A percentile compares a stretch with the other conserved stretches of the same genome.
phyloP scores from a whole-genome alignment of 139 green algal genomes.

The Auxenochlorella pyrenoidosa region DNA sequence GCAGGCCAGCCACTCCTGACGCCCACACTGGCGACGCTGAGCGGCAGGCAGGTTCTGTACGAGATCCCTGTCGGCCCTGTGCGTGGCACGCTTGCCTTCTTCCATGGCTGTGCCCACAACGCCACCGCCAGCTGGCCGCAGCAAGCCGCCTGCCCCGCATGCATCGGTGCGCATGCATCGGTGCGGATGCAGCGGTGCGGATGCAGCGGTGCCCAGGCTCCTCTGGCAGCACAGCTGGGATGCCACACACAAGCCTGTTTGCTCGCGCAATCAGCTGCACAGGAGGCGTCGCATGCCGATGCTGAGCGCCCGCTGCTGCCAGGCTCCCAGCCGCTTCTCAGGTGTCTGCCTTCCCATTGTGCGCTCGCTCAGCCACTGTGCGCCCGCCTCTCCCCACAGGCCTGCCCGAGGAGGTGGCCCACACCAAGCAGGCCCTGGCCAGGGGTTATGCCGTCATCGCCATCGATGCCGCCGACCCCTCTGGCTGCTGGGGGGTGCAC shows the following conservation, averaged over 20 bases:
- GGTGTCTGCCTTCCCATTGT: too few relatives aligned
- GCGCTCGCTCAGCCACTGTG: too few relatives aligned
- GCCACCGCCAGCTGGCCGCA: conserved; percentile 8
- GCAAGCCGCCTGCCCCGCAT: not conserved
- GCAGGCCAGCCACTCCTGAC: not conserved
- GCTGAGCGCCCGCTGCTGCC: too few relatives aligned
- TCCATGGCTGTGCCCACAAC: conserved; percentile 27
- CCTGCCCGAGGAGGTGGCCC: conserved; percentile 25
- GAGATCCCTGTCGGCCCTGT: not conserved
- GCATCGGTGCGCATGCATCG: conserved; percentile 12
- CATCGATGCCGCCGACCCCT: not conserved
- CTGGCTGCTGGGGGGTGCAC: not conserved
- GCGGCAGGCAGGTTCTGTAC: not conserved
- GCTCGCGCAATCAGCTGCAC: too few relatives aligned
- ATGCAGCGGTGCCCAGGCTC: too few relatives aligned
- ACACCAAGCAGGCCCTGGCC: conserved; percentile 36
- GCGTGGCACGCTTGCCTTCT: not conserved
- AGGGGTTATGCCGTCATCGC: conserved; percentile 22
- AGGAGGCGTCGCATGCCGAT: not conserved
- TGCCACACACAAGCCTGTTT: too few relatives aligned
- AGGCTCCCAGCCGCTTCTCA: too few relatives aligned
- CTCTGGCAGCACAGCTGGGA: not conserved
- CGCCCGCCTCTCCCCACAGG: not conserved
- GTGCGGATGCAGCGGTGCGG: too few relatives aligned
- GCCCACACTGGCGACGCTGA: not conserved